These are phyloP conservation scores for Pyropia yezoensis DNA, from an alignment of 23 red algal species.

Conservation along the genomic window DNA sequence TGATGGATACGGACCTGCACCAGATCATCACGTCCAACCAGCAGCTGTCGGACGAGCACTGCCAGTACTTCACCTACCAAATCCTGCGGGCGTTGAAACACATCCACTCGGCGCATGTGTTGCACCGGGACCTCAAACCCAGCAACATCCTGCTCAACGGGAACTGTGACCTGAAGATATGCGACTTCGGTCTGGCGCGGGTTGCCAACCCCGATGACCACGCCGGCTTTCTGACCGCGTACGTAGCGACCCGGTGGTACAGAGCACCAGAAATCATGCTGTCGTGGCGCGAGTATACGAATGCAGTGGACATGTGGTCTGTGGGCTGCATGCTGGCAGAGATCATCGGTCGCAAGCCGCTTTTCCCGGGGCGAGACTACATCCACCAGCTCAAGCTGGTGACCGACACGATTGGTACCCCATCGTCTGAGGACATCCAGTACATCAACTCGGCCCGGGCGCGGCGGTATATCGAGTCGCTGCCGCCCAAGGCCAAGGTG, in stretches of 20 bases:
- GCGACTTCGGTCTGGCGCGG: slow-evolving; percentile 77
- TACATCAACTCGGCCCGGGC: slow-evolving; percentile 24
- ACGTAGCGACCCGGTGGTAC: slow-evolving; percentile 91
- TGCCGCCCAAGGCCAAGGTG: slow-evolving; percentile 13
- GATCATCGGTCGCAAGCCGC: slow-evolving; percentile 61
- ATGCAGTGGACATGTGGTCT: slow-evolving; percentile 87
- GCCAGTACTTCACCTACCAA: slow-evolving; percentile 90
- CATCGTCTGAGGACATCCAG: slow-evolving; percentile 23
- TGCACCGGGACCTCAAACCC: slow-evolving; percentile 96
- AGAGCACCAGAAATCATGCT: slow-evolving; percentile 79
- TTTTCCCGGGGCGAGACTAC: slow-evolving; percentile 75
- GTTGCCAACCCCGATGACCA: slow-evolving; percentile 14
- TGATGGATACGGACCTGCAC: slow-evolving; percentile 95
- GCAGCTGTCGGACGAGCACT: slow-evolving; percentile 67
- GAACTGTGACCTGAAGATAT: slow-evolving; percentile 78
- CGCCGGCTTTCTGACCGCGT: slow-evolving; percentile 35
- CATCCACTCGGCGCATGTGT: slow-evolving; percentile 87
- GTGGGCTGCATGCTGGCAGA: slow-evolving; percentile 92
- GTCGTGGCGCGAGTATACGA: slow-evolving; percentile 43
- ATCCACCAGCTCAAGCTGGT: slow-evolving; percentile 70
- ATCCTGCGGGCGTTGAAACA: slow-evolving; percentile 85
- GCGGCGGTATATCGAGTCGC: slow-evolving; percentile 48
- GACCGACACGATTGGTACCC: slow-evolving; percentile 62
- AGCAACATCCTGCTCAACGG: slow-evolving; percentile 84
- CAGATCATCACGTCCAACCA: slow-evolving; percentile 88